Conservation (phyloP, 2,329 filamentous ascomycete species). For the Daldinia sp. region DNA sequence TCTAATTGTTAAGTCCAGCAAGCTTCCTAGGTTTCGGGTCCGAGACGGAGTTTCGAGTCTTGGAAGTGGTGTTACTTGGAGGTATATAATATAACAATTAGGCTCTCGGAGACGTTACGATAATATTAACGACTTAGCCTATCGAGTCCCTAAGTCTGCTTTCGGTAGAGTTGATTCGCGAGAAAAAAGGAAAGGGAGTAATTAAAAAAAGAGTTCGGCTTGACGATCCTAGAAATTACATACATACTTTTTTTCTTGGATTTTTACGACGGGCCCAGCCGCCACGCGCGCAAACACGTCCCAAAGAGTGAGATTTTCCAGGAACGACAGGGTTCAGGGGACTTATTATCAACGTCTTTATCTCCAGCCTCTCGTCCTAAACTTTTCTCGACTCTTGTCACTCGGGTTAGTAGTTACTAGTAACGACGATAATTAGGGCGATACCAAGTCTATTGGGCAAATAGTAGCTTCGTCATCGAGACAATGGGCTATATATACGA, state of each 20-base stretch:
- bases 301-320: constrained; percentile 34
- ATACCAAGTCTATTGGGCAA: background rate
- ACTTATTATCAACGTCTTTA: constrained; percentile 33
- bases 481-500: background rate
- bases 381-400: background rate
- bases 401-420: background rate
- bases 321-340: constrained; percentile 34
- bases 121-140: constrained; percentile 4
- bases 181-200: constrained; percentile 19
- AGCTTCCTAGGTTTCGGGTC: constrained; percentile 29
- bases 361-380: constrained; percentile 21
- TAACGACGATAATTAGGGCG: background rate
- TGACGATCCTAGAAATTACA: constrained; percentile 22
- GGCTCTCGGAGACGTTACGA: constrained; percentile 19
- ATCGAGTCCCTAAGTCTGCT: background rate
- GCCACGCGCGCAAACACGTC: constrained; percentile 37
- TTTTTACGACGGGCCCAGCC: constrained; percentile 31
- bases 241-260: constrained; percentile 5
- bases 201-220: constrained; percentile 11
- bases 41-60: constrained; percentile 34
- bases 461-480: background rate
- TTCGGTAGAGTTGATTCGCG: constrained; percentile 2
- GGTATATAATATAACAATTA: constrained; percentile 18
- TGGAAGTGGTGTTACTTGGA: constrained; percentile 30
- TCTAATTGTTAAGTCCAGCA: constrained; percentile 20